Evolutionary conservation across 2,329 filamentous ascomycete genomes (phyloP).

Genomic region (Tolypocladium capitatum): DNA sequence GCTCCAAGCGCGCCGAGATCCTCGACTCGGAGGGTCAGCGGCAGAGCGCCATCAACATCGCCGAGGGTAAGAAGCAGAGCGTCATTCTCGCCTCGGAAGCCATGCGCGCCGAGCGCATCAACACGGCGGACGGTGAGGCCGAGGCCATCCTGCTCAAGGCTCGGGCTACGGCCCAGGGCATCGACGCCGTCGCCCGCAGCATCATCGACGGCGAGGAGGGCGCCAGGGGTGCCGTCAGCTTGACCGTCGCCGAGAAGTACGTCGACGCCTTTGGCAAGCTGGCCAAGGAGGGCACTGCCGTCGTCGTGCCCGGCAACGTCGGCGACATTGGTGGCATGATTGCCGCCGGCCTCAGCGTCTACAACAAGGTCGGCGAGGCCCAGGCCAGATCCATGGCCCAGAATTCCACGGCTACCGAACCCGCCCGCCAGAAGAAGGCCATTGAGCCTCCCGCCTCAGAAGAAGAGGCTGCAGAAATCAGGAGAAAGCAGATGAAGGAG

Average conservation of each 20-base stretch:
- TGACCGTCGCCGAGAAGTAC: slow-evolving; percentile 93
- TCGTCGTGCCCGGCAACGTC: slow-evolving; percentile 93
- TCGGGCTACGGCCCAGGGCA: slow-evolving; percentile 71
- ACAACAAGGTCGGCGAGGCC: slow-evolving; percentile 77
- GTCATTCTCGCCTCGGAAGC: slow-evolving; percentile 95
- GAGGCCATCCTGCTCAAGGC: slow-evolving; percentile 85
- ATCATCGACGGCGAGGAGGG: slow-evolving; percentile 61
- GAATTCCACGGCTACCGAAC: slow-evolving; percentile 24
- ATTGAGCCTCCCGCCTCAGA: slow-evolving; percentile 6
- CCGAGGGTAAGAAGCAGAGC: slow-evolving; percentile 91
- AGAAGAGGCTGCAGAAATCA: slow-evolving; percentile 4
- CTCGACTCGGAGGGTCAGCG: slow-evolving; percentile 93
- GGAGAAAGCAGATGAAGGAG: slow-evolving; percentile 21
- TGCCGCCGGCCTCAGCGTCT: slow-evolving; percentile 86
- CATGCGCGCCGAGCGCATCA: slow-evolving; percentile 79
- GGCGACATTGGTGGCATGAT: slow-evolving; percentile 97
- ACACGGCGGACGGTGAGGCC: slow-evolving; percentile 81
- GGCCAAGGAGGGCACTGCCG: slow-evolving; percentile 87
- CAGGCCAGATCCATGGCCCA: slow-evolving; percentile 57
- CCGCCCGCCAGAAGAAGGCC: slow-evolving; percentile 6
- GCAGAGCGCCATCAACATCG: slow-evolving; percentile 97
- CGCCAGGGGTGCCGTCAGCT: slow-evolving; percentile 71
- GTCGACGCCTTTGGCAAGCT: slow-evolving; percentile 88
- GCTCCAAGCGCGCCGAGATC: slow-evolving; percentile 94
- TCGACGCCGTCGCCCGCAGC: slow-evolving; percentile 68